Conservation (phyloP, 2,329 filamentous ascomycete genomes). For the Verticillium tricorpus region DNA sequence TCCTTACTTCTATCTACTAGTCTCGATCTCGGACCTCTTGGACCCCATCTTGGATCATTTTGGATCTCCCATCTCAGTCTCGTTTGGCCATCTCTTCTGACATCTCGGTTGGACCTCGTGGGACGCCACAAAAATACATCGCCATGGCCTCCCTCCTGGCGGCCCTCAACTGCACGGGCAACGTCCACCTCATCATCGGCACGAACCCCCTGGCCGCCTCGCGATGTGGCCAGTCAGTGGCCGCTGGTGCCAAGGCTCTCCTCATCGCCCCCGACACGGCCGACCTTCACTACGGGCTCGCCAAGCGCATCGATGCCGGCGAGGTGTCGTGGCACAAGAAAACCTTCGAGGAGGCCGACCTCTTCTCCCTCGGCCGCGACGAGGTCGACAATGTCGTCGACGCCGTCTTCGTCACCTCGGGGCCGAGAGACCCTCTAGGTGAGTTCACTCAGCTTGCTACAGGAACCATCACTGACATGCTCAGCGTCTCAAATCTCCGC, state of each 20-base stretch:
- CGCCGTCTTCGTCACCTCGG: conserved; percentile 79
- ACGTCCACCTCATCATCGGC: conserved; percentile 81
- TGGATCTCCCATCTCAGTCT: too few relatives aligned
- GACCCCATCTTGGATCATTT: too few relatives aligned
- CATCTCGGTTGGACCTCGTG: too few relatives aligned
- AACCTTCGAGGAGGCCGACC: conserved; percentile 64
- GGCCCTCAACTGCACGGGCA: conserved; percentile 63
- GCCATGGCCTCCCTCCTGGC: conserved; percentile 56
- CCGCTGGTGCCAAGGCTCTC: conserved; percentile 76
- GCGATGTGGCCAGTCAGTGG: conserved; percentile 73
- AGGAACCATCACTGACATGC: conserved; percentile 5
- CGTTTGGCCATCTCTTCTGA: too few relatives aligned
- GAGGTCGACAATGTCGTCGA: conserved; percentile 79
- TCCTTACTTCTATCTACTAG: too few relatives aligned
- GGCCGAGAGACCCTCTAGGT: conserved; percentile 41
- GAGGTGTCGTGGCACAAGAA: conserved; percentile 62
- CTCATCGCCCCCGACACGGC: conserved; percentile 67
- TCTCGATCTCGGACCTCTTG: too few relatives aligned
- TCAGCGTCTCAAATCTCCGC: conserved; percentile 63
- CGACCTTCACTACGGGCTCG: conserved; percentile 53
- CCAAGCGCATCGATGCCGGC: conserved; percentile 61
- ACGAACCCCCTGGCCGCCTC: conserved; percentile 83
- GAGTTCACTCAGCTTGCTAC: conserved; percentile 6
- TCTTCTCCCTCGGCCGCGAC: conserved; percentile 71
- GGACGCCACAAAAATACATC: neutral